These are phyloP conservation scores for Phytophthora europaea DNA, from an alignment of 352 stramenopile genomes.

Conservation along the genomic window DNA sequence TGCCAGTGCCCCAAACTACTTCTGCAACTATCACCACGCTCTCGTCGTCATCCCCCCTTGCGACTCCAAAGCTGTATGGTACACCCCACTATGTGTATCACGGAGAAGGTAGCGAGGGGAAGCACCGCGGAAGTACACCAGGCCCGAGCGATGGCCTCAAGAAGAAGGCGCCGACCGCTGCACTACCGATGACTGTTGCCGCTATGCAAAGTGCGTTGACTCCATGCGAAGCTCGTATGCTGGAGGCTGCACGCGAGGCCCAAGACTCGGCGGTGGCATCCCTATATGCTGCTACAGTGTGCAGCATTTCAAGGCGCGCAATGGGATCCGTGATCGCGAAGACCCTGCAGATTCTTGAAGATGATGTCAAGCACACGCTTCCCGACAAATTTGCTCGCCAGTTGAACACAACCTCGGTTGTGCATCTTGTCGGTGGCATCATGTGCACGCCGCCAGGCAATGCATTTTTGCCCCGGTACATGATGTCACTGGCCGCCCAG, in stretches of 20 bases:
- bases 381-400: constrained; percentile 69
- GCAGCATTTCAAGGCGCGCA: constrained; percentile 77
- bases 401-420: constrained; percentile 76
- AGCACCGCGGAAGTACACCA: constrained; percentile 34
- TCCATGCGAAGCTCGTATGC: constrained; percentile 57
- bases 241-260: constrained; percentile 66
- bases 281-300: constrained; percentile 86
- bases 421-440: constrained; percentile 78
- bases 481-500: constrained; percentile 87
- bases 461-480: constrained; percentile 85
- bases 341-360: constrained; percentile 84
- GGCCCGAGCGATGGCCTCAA: constrained; percentile 31
- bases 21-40: constrained; percentile 45
- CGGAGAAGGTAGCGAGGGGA: constrained; percentile 34
- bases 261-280: constrained; percentile 78
- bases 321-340: constrained; percentile 89
- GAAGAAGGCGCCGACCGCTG: constrained; percentile 23
- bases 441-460: constrained; percentile 77
- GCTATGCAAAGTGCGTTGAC: constrained; percentile 53
- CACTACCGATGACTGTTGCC: constrained; percentile 32
- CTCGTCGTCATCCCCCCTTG: constrained; percentile 47
- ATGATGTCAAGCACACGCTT: constrained; percentile 76
- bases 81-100: constrained; percentile 38
- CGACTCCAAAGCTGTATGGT: constrained; percentile 41
- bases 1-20: constrained; percentile 36